phyloP scores from a whole-genome alignment of 1,284 basidiomycete genomes.

The Boletus austroedulis region DNA sequence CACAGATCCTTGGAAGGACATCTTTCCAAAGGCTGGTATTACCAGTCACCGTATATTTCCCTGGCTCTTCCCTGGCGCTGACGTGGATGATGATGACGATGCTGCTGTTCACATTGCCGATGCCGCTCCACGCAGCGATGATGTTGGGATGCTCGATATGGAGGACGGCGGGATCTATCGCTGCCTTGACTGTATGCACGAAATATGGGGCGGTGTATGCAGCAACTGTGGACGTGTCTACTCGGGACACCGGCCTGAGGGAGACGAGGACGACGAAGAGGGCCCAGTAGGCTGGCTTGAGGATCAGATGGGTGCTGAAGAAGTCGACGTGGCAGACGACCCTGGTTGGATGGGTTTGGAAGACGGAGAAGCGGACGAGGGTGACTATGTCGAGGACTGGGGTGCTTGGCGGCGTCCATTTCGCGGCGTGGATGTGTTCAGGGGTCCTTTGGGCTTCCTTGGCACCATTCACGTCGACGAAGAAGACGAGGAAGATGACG shows the following conservation, averaged over 20 bases:
- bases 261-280: slow-evolving; percentile 39
- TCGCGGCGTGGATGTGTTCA: slow-evolving; percentile 11
- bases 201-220: slow-evolving; percentile 67
- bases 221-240: slow-evolving; percentile 57
- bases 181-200: slow-evolving; percentile 72
- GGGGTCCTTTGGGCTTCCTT: slow-evolving; percentile 16
- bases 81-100: slow-evolving; percentile 19
- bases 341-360: slow-evolving; percentile 40
- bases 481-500: slow-evolving; percentile 31
- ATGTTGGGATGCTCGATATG: slow-evolving; percentile 60
- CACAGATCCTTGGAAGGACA: slow-evolving; percentile 59
- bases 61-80: slow-evolving; percentile 19
- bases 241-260: slow-evolving; percentile 44
- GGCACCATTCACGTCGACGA: slow-evolving; percentile 24
- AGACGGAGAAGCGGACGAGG: slow-evolving; percentile 33
- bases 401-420: slow-evolving; percentile 20
- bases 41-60: slow-evolving; percentile 7
- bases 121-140: slow-evolving; percentile 31
- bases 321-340: slow-evolving; percentile 34
- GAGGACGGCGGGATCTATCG: slow-evolving; percentile 70
- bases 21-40: slow-evolving; percentile 43
- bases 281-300: slow-evolving; percentile 38
- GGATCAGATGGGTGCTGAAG: slow-evolving; percentile 37
- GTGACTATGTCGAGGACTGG: slow-evolving; percentile 27
- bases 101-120: slow-evolving; percentile 12